Conservation (phyloP, 1,139 yeast genomes). For the Geotrichum klebahnii region DNA sequence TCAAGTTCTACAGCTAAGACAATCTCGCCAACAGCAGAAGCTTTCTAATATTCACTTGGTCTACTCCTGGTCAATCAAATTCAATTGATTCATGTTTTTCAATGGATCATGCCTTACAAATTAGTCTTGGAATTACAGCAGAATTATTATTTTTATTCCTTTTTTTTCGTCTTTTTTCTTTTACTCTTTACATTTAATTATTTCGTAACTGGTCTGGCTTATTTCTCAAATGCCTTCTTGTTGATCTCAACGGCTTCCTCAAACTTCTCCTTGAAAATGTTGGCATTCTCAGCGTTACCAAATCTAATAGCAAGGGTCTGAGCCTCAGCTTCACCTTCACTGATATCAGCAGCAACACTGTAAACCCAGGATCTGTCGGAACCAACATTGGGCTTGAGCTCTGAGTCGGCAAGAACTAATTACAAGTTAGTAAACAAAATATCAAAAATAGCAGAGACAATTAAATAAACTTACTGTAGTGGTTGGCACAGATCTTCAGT, state of each 20-base stretch:
- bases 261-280: slow-evolving; percentile 87
- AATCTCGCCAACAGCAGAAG: not conserved
- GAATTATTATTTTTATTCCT: not conserved
- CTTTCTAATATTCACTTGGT: too few relatives aligned
- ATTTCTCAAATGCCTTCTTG: slow-evolving; percentile 41
- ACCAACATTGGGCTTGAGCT: slow-evolving; percentile 88
- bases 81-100: too few relatives aligned
- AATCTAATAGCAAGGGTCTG: slow-evolving; percentile 95
- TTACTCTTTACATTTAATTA: not conserved
- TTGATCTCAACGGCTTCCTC: slow-evolving; percentile 71
- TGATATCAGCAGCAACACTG: slow-evolving; percentile 86
- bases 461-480: slow-evolving; percentile 46
- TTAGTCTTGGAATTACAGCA: not conserved
- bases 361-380: slow-evolving; percentile 98
- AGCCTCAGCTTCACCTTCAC: slow-evolving; percentile 95
- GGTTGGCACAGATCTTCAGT: slow-evolving; percentile 95
- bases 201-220: slow-evolving; percentile 9
- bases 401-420: slow-evolving; percentile 66
- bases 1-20: too few relatives aligned
- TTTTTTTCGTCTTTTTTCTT: not conserved
- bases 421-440: slow-evolving; percentile 13
- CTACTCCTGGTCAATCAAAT: not conserved
- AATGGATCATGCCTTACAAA: too few relatives aligned
- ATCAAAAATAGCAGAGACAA: slow-evolving; percentile 11
- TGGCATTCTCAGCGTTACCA: slow-evolving; percentile 96